Percentiles rank a stretch among this genome's conserved stretches.
Evolutionary conservation across 768 basidiomycete genomes (phyloP).

Genomic region (Termitomyces sp.): DNA sequence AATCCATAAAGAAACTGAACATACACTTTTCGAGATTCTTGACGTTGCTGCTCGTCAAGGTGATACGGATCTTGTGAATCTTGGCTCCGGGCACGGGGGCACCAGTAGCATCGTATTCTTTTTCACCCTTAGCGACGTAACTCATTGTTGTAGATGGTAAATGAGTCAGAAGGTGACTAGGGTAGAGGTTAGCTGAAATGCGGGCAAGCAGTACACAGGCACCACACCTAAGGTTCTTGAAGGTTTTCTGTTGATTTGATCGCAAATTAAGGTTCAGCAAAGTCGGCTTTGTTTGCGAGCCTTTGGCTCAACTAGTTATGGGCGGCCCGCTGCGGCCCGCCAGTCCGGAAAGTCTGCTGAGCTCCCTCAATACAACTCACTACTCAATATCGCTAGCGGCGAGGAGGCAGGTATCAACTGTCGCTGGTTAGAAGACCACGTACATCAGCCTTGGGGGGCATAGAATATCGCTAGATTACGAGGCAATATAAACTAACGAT

Average conservation of each 20-base stretch:
- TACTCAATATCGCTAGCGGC: too few relatives aligned
- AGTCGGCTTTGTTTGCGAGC: slow-evolving; percentile 2
- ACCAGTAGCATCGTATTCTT: slow-evolving; percentile 95
- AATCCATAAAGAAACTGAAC: slow-evolving; percentile 16
- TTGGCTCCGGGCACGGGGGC: slow-evolving; percentile 83
- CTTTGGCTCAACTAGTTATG: slow-evolving; percentile 6
- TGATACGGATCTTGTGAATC: slow-evolving; percentile 99
- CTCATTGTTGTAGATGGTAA: slow-evolving; percentile 60
- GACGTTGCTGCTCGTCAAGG: slow-evolving; percentile 96
- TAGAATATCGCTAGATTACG: not conserved
- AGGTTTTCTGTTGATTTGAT: slow-evolving; percentile 38
- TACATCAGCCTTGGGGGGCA: too few relatives aligned
- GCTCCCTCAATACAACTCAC: too few relatives aligned
- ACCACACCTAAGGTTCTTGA: slow-evolving; percentile 38
- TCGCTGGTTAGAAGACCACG: too few relatives aligned
- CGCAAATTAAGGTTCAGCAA: slow-evolving; percentile 35
- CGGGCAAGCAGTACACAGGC: not conserved
- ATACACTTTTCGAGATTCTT: slow-evolving; percentile 97
- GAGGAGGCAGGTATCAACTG: too few relatives aligned
- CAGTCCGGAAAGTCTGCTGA: not conserved
- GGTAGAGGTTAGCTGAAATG: slow-evolving; percentile 5
- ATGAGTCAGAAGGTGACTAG: slow-evolving; percentile 84
- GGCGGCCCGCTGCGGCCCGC: not conserved
- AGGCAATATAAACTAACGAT: not conserved
- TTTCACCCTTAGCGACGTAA: slow-evolving; percentile 99